Percentiles rank a stretch among this genome's conserved stretches.
Conservation (phyloP, 2,329 filamentous ascomycete species). For the Phaeomoniella chlamydospora region DNA sequence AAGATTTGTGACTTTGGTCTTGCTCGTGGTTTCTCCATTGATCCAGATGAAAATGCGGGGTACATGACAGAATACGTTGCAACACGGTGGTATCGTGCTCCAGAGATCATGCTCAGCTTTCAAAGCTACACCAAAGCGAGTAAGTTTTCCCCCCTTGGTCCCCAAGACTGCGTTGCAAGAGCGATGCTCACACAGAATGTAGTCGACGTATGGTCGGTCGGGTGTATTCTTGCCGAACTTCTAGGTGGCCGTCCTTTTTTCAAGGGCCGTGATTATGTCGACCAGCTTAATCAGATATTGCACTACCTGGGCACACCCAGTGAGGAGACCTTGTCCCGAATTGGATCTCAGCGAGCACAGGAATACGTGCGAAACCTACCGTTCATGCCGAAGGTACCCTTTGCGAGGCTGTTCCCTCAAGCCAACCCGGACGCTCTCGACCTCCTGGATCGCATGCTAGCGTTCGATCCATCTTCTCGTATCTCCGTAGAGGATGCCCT, state of each 20-base stretch:
- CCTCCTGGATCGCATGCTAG: slow-evolving; percentile 90
- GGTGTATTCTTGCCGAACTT: slow-evolving; percentile 91
- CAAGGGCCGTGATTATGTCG: slow-evolving; percentile 97
- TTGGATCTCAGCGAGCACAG: slow-evolving; percentile 88
- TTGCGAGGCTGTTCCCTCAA: slow-evolving; percentile 76
- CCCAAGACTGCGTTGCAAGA: slow-evolving; percentile 1
- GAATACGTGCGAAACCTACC: slow-evolving; percentile 97
- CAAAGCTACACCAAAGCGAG: slow-evolving; percentile 99
- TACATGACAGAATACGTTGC: slow-evolving; percentile 99
- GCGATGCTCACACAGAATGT: slow-evolving; percentile 3
- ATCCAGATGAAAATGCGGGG: slow-evolving; percentile 94
- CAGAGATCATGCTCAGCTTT: slow-evolving; percentile 99
- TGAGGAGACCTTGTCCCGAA: slow-evolving; percentile 83
- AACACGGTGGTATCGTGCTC: slow-evolving; percentile 96
- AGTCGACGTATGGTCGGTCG: slow-evolving; percentile 99
- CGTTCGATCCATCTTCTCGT: slow-evolving; percentile 86
- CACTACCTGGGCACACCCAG: slow-evolving; percentile 95
- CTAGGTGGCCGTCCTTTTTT: slow-evolving; percentile 95
- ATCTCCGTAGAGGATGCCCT: slow-evolving; percentile 91
- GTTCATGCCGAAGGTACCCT: slow-evolving; percentile 85
- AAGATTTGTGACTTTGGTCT: slow-evolving; percentile 99
- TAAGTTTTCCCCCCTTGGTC: slow-evolving; percentile 38
- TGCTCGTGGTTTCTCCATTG: slow-evolving; percentile 88
- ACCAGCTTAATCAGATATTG: slow-evolving; percentile 97
- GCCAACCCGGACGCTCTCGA: slow-evolving; percentile 94